Evolutionary conservation across 495 filamentous ascomycete species (phyloP), one percentile per base, ranked within the genome.

Genomic region (Penicillium ochrochloron): DNA sequence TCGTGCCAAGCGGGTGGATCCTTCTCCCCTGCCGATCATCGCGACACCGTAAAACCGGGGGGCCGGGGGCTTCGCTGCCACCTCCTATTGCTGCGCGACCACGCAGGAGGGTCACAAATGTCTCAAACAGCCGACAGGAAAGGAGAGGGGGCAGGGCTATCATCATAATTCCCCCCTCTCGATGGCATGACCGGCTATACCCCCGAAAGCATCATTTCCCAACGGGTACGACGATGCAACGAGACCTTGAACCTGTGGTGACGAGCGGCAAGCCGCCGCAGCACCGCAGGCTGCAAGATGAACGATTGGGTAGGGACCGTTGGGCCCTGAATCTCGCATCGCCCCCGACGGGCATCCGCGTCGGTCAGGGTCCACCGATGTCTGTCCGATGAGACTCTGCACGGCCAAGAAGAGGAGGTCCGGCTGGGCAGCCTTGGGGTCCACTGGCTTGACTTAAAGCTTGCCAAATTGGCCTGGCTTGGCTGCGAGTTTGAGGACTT

Each of bases 351-450:
- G 56, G 39, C 53, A 56, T 56, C 53, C 53, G 53, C 53, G 53
- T 39, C 37, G 31, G 21, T 23, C 53, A 56, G 34, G 17, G 34
- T 39, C 53, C 53, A 56, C 53, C n/a, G 33, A 56, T 34, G 53
- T 39, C n/a, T 2, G 19, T 54, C 9, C 53, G 53, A 56, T 56
- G 29, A 39, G 31, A 56, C 53, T 56, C 53, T 56, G 53, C 53
- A 56, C 53, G 53, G 53, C 53, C 53, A 56, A 56, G 53, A 56
- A 35, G 53, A 56, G 53, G 53, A 56, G 53, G 53, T 44, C 56
- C 56, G 35, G 56, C 56, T 58, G 56, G 56, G 56, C 35, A 58
- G 37, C 14, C n/a, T 9, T 21, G 7, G 25, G 34, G 34, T 8
- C 35, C 35, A 33, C 14, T 27, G 56, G 21, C 56, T 58, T 58